Percentiles rank a stretch among this genome's conserved stretches.
Evolutionary conservation across 2,329 filamentous ascomycete genomes (phyloP).

Genomic region (Colletotrichum graminicola): DNA sequence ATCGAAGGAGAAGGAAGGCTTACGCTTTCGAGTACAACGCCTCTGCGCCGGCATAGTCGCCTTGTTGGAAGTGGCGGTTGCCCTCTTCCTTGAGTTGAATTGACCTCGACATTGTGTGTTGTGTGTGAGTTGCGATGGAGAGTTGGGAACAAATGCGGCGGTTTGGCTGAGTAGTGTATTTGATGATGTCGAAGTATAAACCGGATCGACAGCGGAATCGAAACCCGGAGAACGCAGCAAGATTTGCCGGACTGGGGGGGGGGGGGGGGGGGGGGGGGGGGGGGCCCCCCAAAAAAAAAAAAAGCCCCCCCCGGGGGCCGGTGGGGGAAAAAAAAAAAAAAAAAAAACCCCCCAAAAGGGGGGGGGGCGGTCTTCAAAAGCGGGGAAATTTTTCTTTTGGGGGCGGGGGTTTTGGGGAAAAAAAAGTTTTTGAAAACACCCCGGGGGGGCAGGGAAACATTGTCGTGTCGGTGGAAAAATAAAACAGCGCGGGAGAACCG

Average conservation of each 20-base stretch:
- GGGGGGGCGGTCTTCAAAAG: too few species aligned
- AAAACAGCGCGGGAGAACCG: too few species aligned
- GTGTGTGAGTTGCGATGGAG: not conserved
- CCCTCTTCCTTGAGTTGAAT: slow-evolving; percentile 67
- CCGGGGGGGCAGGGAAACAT: too few species aligned
- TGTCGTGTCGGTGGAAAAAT: too few species aligned
- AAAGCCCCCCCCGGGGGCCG: too few species aligned
- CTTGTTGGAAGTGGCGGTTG: slow-evolving; percentile 73
- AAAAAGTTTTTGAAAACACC: too few species aligned
- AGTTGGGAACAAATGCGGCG: not conserved
- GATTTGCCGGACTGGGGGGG: not conserved
- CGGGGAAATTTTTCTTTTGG: too few species aligned
- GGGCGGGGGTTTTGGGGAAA: too few species aligned
- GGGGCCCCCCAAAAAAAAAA: too few species aligned
- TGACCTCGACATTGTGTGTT: slow-evolving; percentile 48
- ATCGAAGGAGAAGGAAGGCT: slow-evolving; percentile 47
- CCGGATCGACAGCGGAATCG: not conserved
- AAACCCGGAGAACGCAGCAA: not conserved
- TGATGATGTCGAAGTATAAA: not conserved
- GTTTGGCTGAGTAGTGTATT: not conserved
- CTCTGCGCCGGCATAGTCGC: slow-evolving; percentile 76
- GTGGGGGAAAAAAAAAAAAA: too few species aligned
- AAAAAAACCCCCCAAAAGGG: too few species aligned
- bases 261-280: too few species aligned
- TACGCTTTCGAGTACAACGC: slow-evolving; percentile 79